phyloP scores from a whole-genome alignment of 2,329 filamentous ascomycete genomes.

The Sporothrix protearum region DNA sequence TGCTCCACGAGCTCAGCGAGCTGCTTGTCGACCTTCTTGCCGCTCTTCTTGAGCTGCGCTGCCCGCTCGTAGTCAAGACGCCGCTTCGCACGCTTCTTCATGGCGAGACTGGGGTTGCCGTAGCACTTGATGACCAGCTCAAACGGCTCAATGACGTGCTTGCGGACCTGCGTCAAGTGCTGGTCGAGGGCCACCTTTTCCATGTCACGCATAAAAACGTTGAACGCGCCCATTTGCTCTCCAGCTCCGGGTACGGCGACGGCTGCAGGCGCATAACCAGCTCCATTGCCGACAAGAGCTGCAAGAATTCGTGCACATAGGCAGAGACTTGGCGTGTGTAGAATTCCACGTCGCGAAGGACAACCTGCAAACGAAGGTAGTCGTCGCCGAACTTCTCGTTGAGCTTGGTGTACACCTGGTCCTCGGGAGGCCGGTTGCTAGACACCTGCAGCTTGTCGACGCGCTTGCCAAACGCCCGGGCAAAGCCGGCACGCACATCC shows the following conservation, averaged over 20 bases:
- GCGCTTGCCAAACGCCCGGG: slow-evolving; percentile 84
- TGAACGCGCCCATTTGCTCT: slow-evolving; percentile 92
- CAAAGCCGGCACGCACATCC: slow-evolving; percentile 77
- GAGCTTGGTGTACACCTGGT: slow-evolving; percentile 73
- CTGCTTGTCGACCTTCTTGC: slow-evolving; percentile 84
- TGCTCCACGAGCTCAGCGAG: slow-evolving; percentile 79
- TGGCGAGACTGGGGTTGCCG: slow-evolving; percentile 78
- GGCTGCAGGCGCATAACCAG: slow-evolving; percentile 70
- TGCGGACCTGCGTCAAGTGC: slow-evolving; percentile 62
- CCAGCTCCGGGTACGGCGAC: slow-evolving; percentile 74
- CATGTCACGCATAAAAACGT: slow-evolving; percentile 80
- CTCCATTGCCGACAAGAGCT: slow-evolving; percentile 78
- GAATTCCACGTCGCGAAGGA: slow-evolving; percentile 88
- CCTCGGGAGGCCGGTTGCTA: slow-evolving; percentile 62
- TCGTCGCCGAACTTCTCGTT: slow-evolving; percentile 88
- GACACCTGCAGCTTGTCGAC: slow-evolving; percentile 77
- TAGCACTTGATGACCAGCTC: slow-evolving; percentile 50
- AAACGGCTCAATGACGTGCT: slow-evolving; percentile 72
- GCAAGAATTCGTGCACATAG: slow-evolving; percentile 77
- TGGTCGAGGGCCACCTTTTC: slow-evolving; percentile 78
- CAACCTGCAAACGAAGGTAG: slow-evolving; percentile 86
- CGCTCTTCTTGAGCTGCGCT: slow-evolving; percentile 70
- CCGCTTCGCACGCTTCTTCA: slow-evolving; percentile 94
- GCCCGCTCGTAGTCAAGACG: slow-evolving; percentile 82
- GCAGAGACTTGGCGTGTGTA: slow-evolving; percentile 78